Evolutionary conservation across 139 green algal species (phyloP).

Genomic region (Chlorella vulgaris): DNA sequence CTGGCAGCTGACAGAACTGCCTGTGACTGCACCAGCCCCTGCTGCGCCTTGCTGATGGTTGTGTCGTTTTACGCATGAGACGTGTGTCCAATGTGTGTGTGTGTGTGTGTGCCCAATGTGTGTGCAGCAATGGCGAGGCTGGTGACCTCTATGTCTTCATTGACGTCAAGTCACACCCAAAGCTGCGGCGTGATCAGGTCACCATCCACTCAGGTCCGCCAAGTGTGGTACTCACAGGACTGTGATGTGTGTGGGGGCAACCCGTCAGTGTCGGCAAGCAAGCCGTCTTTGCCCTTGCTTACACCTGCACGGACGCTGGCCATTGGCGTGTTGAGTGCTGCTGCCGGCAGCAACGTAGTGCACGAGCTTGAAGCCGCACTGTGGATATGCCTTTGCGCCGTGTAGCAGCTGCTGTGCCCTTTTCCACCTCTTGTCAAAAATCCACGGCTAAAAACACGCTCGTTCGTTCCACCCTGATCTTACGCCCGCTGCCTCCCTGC

Average conservation of each 20-base stretch:
- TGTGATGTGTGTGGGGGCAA: neutral
- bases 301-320: neutral
- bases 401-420: neutral
- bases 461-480: neutral
- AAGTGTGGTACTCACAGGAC: no score
- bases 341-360: neutral
- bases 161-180: slow-evolving; percentile 78
- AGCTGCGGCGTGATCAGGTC: slow-evolving; percentile 86
- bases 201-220: slow-evolving; percentile 80
- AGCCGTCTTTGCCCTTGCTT: slow-evolving; percentile 16
- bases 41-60: no score
- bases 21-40: no score
- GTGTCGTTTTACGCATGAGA: no score
- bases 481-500: neutral
- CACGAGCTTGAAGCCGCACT: neutral
- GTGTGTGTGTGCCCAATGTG: neutral
- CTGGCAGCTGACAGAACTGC: neutral
- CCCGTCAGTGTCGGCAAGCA: no score
- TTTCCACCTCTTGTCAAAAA: neutral
- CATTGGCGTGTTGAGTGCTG: no score
- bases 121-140: slow-evolving; percentile 63
- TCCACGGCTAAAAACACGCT: neutral
- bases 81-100: no score
- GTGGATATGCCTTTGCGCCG: neutral
- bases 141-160: slow-evolving; percentile 98